Percentiles rank a stretch among this genome's conserved stretches.
Evolutionary conservation across 2,329 filamentous ascomycete genomes (phyloP).

Genomic region (Didymella glomerata): DNA sequence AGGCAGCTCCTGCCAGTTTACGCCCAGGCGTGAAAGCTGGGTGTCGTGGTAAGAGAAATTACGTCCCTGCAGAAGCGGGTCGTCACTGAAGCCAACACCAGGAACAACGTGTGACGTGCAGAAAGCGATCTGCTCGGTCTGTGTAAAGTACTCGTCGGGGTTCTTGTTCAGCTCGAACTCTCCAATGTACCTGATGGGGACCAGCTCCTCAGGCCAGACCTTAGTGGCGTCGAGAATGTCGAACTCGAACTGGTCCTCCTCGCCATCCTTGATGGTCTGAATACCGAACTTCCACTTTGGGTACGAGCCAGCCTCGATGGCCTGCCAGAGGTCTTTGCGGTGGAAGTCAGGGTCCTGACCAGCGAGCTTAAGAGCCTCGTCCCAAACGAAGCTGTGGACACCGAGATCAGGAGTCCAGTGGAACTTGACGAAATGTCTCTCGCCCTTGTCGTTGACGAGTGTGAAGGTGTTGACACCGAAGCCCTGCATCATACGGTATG

Average conservation of each 20-base stretch:
- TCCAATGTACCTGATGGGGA: constrained; percentile 80
- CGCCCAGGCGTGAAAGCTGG: constrained; percentile 73
- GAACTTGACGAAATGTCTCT: constrained; percentile 80
- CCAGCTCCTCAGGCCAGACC: constrained; percentile 80
- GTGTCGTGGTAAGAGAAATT: constrained; percentile 75
- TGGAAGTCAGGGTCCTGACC: constrained; percentile 78
- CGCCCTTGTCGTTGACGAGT: constrained; percentile 71
- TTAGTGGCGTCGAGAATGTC: constrained; percentile 88
- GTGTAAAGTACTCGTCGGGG: constrained; percentile 80
- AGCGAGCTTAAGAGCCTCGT: constrained; percentile 76
- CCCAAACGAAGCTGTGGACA: constrained; percentile 79
- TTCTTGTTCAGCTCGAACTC: constrained; percentile 82
- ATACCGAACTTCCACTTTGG: constrained; percentile 85
- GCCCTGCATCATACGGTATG: constrained; percentile 85
- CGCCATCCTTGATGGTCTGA: constrained; percentile 76
- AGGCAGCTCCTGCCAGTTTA: constrained; percentile 79
- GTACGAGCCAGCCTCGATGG: constrained; percentile 74
- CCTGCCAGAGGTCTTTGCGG: constrained; percentile 76
- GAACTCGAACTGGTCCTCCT: constrained; percentile 81
- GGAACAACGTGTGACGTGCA: constrained; percentile 82
- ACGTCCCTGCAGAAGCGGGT: constrained; percentile 76
- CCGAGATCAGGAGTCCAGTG: constrained; percentile 78
- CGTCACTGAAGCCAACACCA: constrained; percentile 79
- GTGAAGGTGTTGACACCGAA: constrained; percentile 85
- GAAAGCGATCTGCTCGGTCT: constrained; percentile 85